Evolutionary conservation across 768 basidiomycete species (phyloP).

Genomic region (Boletus reticulatus): DNA sequence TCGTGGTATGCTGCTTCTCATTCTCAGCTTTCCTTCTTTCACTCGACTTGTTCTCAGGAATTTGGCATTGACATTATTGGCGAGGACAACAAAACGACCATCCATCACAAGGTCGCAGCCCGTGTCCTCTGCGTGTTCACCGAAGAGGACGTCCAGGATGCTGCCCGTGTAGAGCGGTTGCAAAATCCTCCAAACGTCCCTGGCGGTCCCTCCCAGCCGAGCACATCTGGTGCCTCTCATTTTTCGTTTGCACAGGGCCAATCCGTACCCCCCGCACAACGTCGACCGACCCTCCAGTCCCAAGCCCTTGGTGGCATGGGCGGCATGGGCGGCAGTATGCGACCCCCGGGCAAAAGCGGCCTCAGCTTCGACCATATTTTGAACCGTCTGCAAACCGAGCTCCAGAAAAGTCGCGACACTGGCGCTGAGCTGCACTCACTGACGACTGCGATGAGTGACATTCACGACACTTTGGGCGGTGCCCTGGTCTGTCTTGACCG

Average conservation of each 20-base stretch:
- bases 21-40: constrained; percentile 3
- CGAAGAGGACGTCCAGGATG: constrained; percentile 79
- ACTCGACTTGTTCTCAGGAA: constrained; percentile 54
- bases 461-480: constrained; percentile 88
- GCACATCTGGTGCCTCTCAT: constrained; percentile 25
- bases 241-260: constrained; percentile 44
- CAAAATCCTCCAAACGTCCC: constrained; percentile 39
- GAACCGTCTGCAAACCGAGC: constrained; percentile 83
- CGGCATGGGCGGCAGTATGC: constrained; percentile 70
- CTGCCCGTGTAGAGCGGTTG: constrained; percentile 67
- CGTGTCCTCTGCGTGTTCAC: constrained; percentile 87
- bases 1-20: constrained; percentile 66
- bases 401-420: constrained; percentile 95
- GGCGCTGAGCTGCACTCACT: constrained; percentile 80
- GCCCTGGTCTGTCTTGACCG: constrained; percentile 53
- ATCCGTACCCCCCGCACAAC: constrained; percentile 39
- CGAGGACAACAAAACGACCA: constrained; percentile 96
- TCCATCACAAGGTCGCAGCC: constrained; percentile 98
- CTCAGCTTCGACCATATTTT: constrained; percentile 92
- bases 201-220: constrained; percentile 37
- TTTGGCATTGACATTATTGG: constrained; percentile 99
- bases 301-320: constrained; percentile 71
- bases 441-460: constrained; percentile 80
- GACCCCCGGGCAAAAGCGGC: constrained; percentile 78
- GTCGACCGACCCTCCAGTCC: constrained; percentile 56